Conservation (phyloP, 306 rosid genomes). For the Rosa lucieae region DNA sequence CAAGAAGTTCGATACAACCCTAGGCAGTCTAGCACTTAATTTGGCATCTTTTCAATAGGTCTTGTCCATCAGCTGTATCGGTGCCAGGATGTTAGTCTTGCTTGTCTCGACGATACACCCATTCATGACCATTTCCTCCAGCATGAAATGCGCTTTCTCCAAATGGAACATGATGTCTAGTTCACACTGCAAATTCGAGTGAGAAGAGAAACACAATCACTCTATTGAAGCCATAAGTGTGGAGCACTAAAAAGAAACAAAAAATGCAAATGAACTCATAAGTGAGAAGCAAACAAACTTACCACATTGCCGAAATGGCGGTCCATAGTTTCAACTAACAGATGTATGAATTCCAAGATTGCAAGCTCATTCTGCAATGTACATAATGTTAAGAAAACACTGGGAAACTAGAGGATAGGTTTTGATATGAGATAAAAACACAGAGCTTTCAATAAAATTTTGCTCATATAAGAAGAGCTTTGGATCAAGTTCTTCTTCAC, state of each 20-base stretch:
- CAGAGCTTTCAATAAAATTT: neutral
- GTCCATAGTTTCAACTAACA: constrained; percentile 96
- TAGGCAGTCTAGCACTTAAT: neutral
- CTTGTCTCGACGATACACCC: constrained; percentile 87
- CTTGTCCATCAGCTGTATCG: constrained; percentile 94
- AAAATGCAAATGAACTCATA: constrained; percentile 12
- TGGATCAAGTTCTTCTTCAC: constrained; percentile 6
- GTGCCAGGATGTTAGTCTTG: constrained; percentile 78
- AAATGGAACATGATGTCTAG: constrained; percentile 98
- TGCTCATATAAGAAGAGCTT: neutral
- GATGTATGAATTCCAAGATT: constrained; percentile 90
- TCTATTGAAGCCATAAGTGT: neutral
- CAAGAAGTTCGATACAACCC: constrained; percentile 1
- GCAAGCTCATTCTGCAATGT: constrained; percentile 87
- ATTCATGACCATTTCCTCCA: constrained; percentile 98
- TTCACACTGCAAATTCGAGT: constrained; percentile 69
- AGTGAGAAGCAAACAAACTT: constrained; percentile 12
- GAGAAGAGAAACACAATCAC: neutral
- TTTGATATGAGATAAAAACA: neutral
- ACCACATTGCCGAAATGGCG: constrained; percentile 97
- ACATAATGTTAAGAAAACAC: neutral
- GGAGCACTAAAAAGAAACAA: neutral
- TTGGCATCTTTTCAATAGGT: constrained; percentile 37
- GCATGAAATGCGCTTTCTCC: constrained; percentile 95
- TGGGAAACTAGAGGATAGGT: neutral